Conservation (phyloP, 2,329 filamentous ascomycete species). For the Torrubiella hemipterigena region DNA sequence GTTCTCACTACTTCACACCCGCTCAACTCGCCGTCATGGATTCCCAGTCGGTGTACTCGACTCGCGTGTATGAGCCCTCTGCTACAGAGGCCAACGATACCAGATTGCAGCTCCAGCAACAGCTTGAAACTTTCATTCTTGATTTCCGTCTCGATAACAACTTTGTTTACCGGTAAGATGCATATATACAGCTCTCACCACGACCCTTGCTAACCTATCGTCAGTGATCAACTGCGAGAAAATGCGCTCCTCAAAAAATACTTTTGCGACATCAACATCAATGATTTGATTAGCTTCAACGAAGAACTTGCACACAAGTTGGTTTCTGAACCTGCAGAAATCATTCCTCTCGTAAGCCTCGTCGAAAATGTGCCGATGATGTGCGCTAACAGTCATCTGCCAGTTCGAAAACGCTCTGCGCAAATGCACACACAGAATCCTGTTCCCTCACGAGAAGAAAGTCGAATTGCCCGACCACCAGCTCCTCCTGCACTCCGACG, state of each 20-base stretch:
- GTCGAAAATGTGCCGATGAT: not conserved
- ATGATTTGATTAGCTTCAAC: constrained; percentile 89
- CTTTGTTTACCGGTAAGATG: constrained; percentile 76
- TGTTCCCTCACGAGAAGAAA: constrained; percentile 63
- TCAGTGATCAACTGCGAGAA: constrained; percentile 84
- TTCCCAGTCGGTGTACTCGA: constrained; percentile 73
- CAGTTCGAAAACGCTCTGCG: constrained; percentile 87
- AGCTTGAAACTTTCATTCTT: constrained; percentile 82
- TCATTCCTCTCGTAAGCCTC: constrained; percentile 69
- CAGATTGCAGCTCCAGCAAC: constrained; percentile 59
- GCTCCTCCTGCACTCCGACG: constrained; percentile 84
- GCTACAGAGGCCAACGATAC: constrained; percentile 56
- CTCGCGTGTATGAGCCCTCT: constrained; percentile 65
- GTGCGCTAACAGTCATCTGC: constrained; percentile 5
- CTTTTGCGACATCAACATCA: constrained; percentile 92
- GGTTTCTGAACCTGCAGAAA: constrained; percentile 79
- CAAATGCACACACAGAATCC: constrained; percentile 84
- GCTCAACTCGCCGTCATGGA: constrained; percentile 51
- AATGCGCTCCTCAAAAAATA: constrained; percentile 92
- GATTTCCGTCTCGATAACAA: constrained; percentile 89
- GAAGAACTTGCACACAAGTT: constrained; percentile 88
- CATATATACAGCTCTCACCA: not conserved
- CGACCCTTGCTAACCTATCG: constrained; percentile 6
- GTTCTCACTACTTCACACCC: not conserved
- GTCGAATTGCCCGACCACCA: constrained; percentile 79